Conservation (phyloP, 2,329 filamentous ascomycete species). For the Xylariales sp. region DNA sequence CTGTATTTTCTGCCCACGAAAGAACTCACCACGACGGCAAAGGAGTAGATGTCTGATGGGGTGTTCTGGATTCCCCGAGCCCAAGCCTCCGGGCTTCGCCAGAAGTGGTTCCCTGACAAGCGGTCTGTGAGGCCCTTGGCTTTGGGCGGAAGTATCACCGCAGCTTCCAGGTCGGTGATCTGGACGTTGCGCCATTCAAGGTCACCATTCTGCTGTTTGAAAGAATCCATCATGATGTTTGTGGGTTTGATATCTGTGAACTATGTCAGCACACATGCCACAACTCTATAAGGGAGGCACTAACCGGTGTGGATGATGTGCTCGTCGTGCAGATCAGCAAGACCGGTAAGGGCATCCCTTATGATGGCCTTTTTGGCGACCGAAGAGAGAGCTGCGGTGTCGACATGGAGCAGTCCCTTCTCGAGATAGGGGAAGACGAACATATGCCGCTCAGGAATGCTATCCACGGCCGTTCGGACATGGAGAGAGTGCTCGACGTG, state of each 20-base stretch:
- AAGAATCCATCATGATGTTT: slow-evolving; percentile 33
- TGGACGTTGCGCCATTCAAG: slow-evolving; percentile 28
- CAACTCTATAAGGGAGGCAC: slow-evolving; percentile 14
- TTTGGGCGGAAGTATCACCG: slow-evolving; percentile 26
- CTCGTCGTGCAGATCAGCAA: slow-evolving; percentile 30
- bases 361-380: slow-evolving; percentile 31
- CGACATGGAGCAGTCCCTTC: slow-evolving; percentile 29
- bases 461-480: slow-evolving; percentile 30
- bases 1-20: slow-evolving; percentile 19
- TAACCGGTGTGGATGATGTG: slow-evolving; percentile 28
- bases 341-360: slow-evolving; percentile 29
- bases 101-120: slow-evolving; percentile 33
- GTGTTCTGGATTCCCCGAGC: slow-evolving; percentile 32
- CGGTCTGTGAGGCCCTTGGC: slow-evolving; percentile 31
- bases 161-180: slow-evolving; percentile 28
- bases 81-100: slow-evolving; percentile 32
- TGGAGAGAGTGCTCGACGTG: slow-evolving; percentile 28
- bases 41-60: slow-evolving; percentile 34
- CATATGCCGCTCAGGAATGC: slow-evolving; percentile 28
- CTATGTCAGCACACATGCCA: slow-evolving; percentile 25
- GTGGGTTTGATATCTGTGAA: slow-evolving; percentile 33
- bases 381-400: slow-evolving; percentile 28
- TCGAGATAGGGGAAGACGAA: slow-evolving; percentile 29
- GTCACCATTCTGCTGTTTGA: slow-evolving; percentile 28
- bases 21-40: slow-evolving; percentile 31